Base-by-base conservation (phyloP, 2,329 filamentous ascomycete species). In the Capronia coronata region DNA sequence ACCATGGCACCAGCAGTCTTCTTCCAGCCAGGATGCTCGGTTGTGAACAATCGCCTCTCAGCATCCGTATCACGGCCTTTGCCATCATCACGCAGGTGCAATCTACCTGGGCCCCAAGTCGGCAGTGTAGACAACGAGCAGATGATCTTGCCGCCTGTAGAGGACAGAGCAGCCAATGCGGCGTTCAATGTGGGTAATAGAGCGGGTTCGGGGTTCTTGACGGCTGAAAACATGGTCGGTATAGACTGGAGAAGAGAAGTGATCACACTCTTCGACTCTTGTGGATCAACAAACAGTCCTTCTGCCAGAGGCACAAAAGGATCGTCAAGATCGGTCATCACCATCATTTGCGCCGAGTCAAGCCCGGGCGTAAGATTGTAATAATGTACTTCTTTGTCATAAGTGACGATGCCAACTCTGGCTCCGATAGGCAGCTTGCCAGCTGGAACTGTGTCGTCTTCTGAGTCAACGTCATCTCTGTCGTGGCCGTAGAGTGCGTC, bases 281-380 rank as follows among this genome's bases (percentile, higher is more conserved):
- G 83, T 1, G 93, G 89, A 66, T 98, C 91, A 13, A 97, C 91
- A 66, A 97, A 97, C 8, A 98, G 75, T 13, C 91, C 90, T 50
- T 94, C 86, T 56, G 86, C 88, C 14, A 98, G 75, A 2, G 93
- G 90, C 13, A 97, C 82, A 65, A 98, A 98, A 0, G 93, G 93
- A 59, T 98, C 93, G 62, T 97, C 90, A 42, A 98, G 78, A 64
- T 98, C 93, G 2, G 93, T 87, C 87, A 98, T 95, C 43, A 98
- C 90, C 75, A 98, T 81, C 88, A 98, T 96, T 65, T 98, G 93
- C 8, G 93, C 88, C 69, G 89, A 83, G 48, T 93, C 84, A 35
- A 96, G 74, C 34, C 77, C 77, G 30, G 88, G 82, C 63, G 83
- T 88, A 61, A 95, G 82, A 63, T 97, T 97, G 74, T 97, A 98